phyloP scores from a whole-genome alignment of 1,139 yeast species.

The Kluyveromyces sp. region DNA sequence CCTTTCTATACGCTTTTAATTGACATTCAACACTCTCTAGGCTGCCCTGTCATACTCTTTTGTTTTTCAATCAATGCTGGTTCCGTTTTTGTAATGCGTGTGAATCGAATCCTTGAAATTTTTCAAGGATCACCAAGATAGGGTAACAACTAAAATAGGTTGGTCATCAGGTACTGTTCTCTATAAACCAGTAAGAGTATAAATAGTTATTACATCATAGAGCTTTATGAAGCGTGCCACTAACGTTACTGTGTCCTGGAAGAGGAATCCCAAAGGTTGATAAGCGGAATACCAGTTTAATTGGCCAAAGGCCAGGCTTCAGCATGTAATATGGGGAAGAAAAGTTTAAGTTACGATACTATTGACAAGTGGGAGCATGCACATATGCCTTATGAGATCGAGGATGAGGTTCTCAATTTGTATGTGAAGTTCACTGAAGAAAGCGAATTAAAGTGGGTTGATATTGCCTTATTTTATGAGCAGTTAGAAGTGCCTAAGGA shows the following conservation, averaged over 20 bases:
- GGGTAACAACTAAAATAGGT: conserved; percentile 2
- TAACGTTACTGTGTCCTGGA: no score
- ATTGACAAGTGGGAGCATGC: conserved; percentile 29
- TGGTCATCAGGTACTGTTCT: background rate
- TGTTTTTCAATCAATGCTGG: background rate
- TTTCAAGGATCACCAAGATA: conserved; percentile 3
- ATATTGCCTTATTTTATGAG: conserved; percentile 24
- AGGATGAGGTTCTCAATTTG: conserved; percentile 34
- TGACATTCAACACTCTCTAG: background rate
- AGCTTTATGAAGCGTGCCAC: no score
- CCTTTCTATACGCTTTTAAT: background rate
- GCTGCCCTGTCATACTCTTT: background rate
- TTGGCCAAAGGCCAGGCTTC: background rate
- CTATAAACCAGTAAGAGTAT: no score
- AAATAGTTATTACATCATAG: no score
- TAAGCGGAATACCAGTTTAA: no score
- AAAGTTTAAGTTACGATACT: conserved; percentile 10
- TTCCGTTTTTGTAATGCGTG: no score
- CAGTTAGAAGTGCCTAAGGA: conserved; percentile 29
- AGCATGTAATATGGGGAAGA: conserved; percentile 8
- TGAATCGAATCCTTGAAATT: background rate
- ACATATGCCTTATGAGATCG: conserved; percentile 33
- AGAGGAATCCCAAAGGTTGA: no score
- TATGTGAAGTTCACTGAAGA: conserved; percentile 35
- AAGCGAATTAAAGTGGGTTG: conserved; percentile 29